Conservation (phyloP, 768 basidiomycete species). For the Crassisporium funariophilum region DNA sequence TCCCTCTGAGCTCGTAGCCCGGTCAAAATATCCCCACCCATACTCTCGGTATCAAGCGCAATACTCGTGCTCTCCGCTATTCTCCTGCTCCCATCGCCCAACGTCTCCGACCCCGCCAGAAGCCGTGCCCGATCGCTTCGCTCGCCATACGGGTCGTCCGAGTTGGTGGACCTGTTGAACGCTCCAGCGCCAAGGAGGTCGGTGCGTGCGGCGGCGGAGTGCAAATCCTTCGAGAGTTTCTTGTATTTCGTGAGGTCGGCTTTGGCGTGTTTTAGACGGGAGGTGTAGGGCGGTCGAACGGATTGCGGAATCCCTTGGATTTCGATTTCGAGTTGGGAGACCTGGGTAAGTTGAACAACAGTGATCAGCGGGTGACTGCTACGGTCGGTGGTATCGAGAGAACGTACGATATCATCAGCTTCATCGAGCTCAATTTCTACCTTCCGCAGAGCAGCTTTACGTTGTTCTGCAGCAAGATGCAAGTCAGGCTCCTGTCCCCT, state of each 20-base stretch:
- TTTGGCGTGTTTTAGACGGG: conserved; percentile 70
- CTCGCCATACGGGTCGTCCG: conserved; percentile 76
- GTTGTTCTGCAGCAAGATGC: conserved; percentile 60
- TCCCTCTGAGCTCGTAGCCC: conserved; percentile 83
- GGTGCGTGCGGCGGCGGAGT: conserved; percentile 62
- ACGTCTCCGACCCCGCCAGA: conserved; percentile 66
- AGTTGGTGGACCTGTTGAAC: conserved; percentile 26
- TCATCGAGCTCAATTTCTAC: conserved; percentile 92
- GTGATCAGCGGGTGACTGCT: not conserved
- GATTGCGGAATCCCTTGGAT: conserved; percentile 90
- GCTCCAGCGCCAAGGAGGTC: conserved; percentile 61
- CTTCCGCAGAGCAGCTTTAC: conserved; percentile 75
- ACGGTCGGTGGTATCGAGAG: not conserved
- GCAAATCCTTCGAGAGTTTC: conserved; percentile 73
- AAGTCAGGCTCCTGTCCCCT: not conserved
- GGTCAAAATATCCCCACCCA: conserved; percentile 86
- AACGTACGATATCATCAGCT: conserved; percentile 87
- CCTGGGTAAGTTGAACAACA: conserved; percentile 42
- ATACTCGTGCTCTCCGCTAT: conserved; percentile 80
- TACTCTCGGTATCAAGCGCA: conserved; percentile 90
- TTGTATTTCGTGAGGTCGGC: conserved; percentile 74
- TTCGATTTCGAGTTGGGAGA: conserved; percentile 94
- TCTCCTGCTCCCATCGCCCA: conserved; percentile 75
- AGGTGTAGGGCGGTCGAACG: conserved; percentile 67
- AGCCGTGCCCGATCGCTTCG: conserved; percentile 70